These are phyloP conservation scores for Serendipita vermifera DNA, from an alignment of 768 basidiomycete species.

Conservation along the genomic window DNA sequence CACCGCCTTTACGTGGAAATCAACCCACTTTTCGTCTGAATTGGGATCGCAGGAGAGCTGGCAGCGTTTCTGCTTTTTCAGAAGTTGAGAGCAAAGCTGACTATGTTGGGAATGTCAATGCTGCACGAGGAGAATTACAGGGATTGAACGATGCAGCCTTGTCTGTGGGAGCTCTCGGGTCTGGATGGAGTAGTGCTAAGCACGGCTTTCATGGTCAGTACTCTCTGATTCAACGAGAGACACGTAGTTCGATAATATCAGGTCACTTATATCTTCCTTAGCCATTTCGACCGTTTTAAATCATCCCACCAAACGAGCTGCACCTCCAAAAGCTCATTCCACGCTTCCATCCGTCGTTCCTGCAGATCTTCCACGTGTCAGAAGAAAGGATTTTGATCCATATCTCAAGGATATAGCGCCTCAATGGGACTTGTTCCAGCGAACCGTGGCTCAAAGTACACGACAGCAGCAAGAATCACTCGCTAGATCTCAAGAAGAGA, in stretches of 20 bases:
- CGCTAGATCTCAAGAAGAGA: neutral
- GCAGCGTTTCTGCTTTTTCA: slow-evolving; percentile 55
- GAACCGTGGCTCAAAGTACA: slow-evolving; percentile 18
- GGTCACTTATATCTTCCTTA: slow-evolving; percentile 23
- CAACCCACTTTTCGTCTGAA: slow-evolving; percentile 54
- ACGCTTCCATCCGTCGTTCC: slow-evolving; percentile 56
- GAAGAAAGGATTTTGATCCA: slow-evolving; percentile 69
- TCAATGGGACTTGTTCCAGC: slow-evolving; percentile 68
- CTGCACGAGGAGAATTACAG: slow-evolving; percentile 36
- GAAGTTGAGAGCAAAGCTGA: slow-evolving; percentile 56
- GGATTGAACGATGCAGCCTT: slow-evolving; percentile 35
- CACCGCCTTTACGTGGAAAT: neutral
- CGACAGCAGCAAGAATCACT: neutral
- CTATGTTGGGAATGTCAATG: slow-evolving; percentile 27
- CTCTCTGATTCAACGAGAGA: slow-evolving; percentile 10
- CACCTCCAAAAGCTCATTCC: slow-evolving; percentile 81
- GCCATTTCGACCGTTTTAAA: slow-evolving; percentile 91
- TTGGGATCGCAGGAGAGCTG: slow-evolving; percentile 57
- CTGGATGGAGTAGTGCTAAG: slow-evolving; percentile 66
- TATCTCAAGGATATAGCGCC: slow-evolving; percentile 60
- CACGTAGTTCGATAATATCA: neutral
- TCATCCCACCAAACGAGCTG: slow-evolving; percentile 71
- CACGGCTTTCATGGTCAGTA: slow-evolving; percentile 79
- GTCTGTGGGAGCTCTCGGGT: slow-evolving; percentile 36
- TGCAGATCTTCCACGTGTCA: slow-evolving; percentile 67